phyloP scores from a whole-genome alignment of 768 basidiomycete species.

The Amylocystis lapponica region DNA sequence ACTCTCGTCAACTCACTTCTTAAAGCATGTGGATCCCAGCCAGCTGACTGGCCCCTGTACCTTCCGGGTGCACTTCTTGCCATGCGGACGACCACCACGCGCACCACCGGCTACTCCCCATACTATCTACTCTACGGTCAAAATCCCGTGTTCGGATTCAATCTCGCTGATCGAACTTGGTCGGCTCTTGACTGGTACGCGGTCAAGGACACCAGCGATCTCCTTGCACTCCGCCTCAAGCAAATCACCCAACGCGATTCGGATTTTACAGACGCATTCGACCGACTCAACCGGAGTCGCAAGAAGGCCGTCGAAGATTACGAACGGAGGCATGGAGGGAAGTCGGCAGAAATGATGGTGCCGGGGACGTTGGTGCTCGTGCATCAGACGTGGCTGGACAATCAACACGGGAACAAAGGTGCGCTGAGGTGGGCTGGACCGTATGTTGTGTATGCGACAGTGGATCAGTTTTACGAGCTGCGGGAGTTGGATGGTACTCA shows the following conservation, averaged over 20 bases:
- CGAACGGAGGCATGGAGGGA: no score
- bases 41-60: background rate
- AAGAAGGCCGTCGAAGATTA: no score
- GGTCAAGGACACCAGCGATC: background rate
- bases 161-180: no score
- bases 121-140: background rate
- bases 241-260: background rate
- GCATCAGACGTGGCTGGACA: slow-evolving; percentile 27
- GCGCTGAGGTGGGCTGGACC: slow-evolving; percentile 26
- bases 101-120: no score
- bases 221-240: background rate
- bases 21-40: background rate
- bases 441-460: slow-evolving; percentile 25
- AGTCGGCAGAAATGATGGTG: no score
- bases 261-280: no score
- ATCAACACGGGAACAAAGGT: slow-evolving; percentile 26
- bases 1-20: no score
- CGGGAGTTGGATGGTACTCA: background rate
- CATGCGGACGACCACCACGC: no score
- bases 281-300: no score
- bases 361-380: slow-evolving; percentile 27
- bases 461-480: slow-evolving; percentile 3
- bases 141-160: no score
- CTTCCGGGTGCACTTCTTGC: background rate
- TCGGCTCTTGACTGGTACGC: background rate